phyloP scores from a whole-genome alignment of 352 stramenopile species.

The Globisporangium yorkense region DNA sequence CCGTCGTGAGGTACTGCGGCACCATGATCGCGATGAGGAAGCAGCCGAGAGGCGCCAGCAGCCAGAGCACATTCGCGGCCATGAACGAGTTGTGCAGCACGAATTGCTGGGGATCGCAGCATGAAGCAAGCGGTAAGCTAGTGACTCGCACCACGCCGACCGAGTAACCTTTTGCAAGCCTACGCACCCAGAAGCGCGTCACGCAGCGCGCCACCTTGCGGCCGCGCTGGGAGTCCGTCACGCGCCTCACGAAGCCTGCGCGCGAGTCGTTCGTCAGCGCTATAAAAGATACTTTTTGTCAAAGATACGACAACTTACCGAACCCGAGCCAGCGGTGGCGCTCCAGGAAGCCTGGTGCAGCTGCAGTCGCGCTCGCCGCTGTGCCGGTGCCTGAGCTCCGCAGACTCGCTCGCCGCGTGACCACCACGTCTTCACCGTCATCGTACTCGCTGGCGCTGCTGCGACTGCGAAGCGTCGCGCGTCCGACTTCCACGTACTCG shows the following conservation, averaged over 20 bases:
- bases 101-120: conserved; percentile 14
- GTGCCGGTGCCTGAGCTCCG: not conserved
- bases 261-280: not conserved
- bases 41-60: conserved; percentile 60
- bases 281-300: not conserved
- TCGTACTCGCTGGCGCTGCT: not conserved
- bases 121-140: not conserved
- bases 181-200: conserved; percentile 34
- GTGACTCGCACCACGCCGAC: not conserved
- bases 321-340: conserved; percentile 4
- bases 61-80: conserved; percentile 68
- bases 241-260: conserved; percentile 6
- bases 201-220: conserved; percentile 22
- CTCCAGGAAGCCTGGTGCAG: conserved; percentile 5
- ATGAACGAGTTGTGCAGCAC: conserved; percentile 67
- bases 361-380: not conserved
- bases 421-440: not conserved
- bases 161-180: too few relatives aligned
- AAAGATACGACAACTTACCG: not conserved
- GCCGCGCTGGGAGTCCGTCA: conserved; percentile 8
- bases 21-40: conserved; percentile 67
- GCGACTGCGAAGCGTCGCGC: conserved; percentile 11
- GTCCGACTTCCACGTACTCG: conserved; percentile 23
- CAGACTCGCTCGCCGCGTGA: not conserved
- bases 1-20: conserved; percentile 59